These are phyloP conservation scores for Torrubiella hemipterigena DNA, from an alignment of 2,329 filamentous ascomycete species.

Conservation along the genomic window DNA sequence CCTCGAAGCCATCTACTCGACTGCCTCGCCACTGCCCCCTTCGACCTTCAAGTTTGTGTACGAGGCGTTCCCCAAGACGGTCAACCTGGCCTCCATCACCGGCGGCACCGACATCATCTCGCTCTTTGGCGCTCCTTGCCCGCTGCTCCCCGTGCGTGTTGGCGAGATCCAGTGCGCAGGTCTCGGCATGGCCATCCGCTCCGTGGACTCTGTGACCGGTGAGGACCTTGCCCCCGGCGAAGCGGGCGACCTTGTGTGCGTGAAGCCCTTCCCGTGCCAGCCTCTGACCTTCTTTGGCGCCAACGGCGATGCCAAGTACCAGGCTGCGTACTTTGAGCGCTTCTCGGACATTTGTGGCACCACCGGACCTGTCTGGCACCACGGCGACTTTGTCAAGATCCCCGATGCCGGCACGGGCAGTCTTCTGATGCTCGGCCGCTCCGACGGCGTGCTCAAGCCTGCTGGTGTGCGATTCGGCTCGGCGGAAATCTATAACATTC, in stretches of 20 bases:
- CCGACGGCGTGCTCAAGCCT: conserved; percentile 88
- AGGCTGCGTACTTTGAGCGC: conserved; percentile 74
- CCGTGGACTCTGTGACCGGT: conserved; percentile 46
- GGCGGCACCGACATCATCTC: conserved; percentile 96
- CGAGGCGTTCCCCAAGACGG: conserved; percentile 60
- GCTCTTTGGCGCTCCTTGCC: conserved; percentile 78
- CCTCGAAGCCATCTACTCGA: conserved; percentile 83
- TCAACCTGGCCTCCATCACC: conserved; percentile 88
- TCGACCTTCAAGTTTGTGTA: conserved; percentile 92
- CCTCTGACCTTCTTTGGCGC: conserved; percentile 80
- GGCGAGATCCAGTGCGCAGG: conserved; percentile 71
- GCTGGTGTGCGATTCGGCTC: conserved; percentile 84
- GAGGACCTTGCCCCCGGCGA: conserved; percentile 46
- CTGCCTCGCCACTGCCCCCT: conserved; percentile 81
- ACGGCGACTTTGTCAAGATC: conserved; percentile 77
- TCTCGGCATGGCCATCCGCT: conserved; percentile 65
- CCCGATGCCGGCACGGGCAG: conserved; percentile 59
- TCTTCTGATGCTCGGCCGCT: conserved; percentile 81
- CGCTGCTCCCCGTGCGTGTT: conserved; percentile 56
- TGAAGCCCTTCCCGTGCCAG: conserved; percentile 77
- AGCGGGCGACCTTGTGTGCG: conserved; percentile 81
- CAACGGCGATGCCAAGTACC: conserved; percentile 57
- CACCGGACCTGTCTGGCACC: conserved; percentile 61
- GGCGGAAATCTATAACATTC: conserved; percentile 93
- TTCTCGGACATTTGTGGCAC: conserved; percentile 42